phyloP scores from a whole-genome alignment of 345 rosid genomes.

The Pelargonium nanum region DNA sequence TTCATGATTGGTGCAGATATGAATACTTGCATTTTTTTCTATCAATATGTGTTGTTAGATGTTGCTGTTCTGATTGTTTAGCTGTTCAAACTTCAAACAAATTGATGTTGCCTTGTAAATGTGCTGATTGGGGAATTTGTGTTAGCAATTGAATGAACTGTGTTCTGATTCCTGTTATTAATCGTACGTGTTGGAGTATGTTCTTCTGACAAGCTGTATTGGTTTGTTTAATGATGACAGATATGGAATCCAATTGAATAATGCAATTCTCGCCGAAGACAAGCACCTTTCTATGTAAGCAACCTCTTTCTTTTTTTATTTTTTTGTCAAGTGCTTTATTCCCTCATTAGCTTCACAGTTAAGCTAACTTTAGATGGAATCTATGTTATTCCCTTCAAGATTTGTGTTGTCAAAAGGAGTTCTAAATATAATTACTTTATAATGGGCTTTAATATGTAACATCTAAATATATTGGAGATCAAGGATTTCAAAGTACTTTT shows the following conservation, averaged over 20 bases:
- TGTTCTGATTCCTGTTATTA: not conserved
- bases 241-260: constrained; percentile 71
- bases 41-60: no score
- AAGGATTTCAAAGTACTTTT: not conserved
- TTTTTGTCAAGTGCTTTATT: not conserved
- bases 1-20: no score
- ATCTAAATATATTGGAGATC: no score
- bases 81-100: no score
- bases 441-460: no score
- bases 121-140: no score
- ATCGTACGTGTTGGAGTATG: not conserved
- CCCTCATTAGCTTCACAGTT: not conserved
- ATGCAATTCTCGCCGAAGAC: constrained; percentile 92
- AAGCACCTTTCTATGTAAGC: constrained; percentile 88
- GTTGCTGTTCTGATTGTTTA: no score
- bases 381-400: not conserved
- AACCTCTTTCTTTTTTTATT: not conserved
- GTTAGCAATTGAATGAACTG: not conserved
- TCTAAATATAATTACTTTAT: no score
- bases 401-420: no score
- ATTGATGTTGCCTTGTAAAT: no score
- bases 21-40: no score
- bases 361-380: not conserved
- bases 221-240: constrained; percentile 25
- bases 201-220: not conserved